Evolutionary conservation across 805 yeast species (phyloP), one percentile per base, ranked within the genome.

Genomic region (Komagataella pseudopastoris): DNA sequence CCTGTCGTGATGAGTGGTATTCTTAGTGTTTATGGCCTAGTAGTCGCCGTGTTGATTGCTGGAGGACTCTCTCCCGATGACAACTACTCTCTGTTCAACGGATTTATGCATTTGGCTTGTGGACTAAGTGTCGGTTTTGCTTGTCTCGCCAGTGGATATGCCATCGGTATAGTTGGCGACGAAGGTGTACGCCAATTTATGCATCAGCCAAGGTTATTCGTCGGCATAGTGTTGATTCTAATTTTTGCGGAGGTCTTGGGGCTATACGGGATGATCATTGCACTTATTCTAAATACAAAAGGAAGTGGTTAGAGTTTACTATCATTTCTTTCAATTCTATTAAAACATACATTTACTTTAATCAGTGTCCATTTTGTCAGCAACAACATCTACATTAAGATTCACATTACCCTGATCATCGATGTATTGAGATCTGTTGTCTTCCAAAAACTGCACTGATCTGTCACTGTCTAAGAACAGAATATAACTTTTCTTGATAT

Each of bases 1-100:
- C 99, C 99, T 16, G 99, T 93, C 49, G 96, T 93, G 57, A 89
- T 93, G 96, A 82, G 93, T 56, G 99, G 99, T 80, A 93, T 93
- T 63, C 72, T 93, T 54, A 89, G 98, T 8, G 96, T 93, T 50
- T 93, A 93, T 66, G 99, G 99, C 2, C 76, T 93, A 50, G 99
- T 93, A 20, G 99, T 93, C 49, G 85, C 96, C 16, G 99, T 93
- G 46, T 75, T 93, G 60, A 91, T 93, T 60, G 96, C 99, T 23
- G 95, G 93, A 46, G 89, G 88, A 6, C 72, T 90, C 58, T 77
- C 83, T 23, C 97, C 97, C 44, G 67, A 78, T 45, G 80, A 81
- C 56, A 77, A 81, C 49, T 90, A 93, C 69, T 82, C 96, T 3
- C 71, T 93, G 52, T 93, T 88, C 71, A 86, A 88, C 63, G 99